Evolutionary conservation across 164 flowering plant species (phyloP), one percentile per base, ranked within the genome.

Genomic region (Stephania cephalantha): DNA sequence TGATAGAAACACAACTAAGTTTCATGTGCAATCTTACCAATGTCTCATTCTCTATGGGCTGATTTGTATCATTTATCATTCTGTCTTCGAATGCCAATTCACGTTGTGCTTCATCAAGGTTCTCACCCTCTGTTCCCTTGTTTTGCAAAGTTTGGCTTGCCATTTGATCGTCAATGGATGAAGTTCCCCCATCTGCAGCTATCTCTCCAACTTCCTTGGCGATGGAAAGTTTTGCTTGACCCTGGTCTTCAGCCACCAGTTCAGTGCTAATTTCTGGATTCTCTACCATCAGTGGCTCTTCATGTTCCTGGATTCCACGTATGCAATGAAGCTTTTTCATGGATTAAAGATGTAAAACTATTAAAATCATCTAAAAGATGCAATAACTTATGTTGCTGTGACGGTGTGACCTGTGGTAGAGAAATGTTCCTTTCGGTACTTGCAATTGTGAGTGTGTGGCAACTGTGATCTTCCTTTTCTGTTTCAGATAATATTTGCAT

Each of bases 21-120:
- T 75, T 69, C 72, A 72, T 72, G 44, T 52, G 45, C 30, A 31
- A 45, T 44, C 77, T 68, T 9, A 85, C 85, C 85, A 78, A 74
- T 72, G 55, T 79, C 72, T n/a, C 29, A 63, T 58, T 58, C 79
- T 68, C 71, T 25, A 9, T 74, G n/a, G 45, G 67, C 48, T 81
- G 83, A 42, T 75, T 71, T 67, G 73, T 74, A 70, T 71, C 67
- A 72, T 80, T 31, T 69, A 63, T 71, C 48, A 52, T 29, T 50
- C 18, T 64, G 63, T 69, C 75, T 52, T 78, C 76, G 46, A 30
- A 53, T 45, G 72, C 65, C 44, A 35, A 46, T 25, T 46, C 50
- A 48, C 69, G 35, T 22, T 46, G 77, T 45, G 46, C 52, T 69
- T 80, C 75, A 75, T 71, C 78, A 17, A 61, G 68, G 22, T 52